A percentile compares a stretch with the other conserved stretches of the same genome.
phyloP scores from a whole-genome alignment of 768 basidiomycete species.

The Leccinum boreale region DNA sequence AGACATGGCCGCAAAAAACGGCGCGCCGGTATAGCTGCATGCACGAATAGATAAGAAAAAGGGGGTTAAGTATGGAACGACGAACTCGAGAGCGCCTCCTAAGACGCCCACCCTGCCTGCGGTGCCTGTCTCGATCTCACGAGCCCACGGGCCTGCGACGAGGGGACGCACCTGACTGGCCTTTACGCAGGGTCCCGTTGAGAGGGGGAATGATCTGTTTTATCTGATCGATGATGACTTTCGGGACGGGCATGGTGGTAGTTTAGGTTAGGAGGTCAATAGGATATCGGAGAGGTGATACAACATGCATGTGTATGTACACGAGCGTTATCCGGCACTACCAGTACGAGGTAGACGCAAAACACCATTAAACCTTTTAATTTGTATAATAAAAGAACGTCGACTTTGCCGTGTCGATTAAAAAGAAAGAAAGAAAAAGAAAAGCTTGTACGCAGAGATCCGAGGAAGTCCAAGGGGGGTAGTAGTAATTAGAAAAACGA shows the following conservation, averaged over 20 bases:
- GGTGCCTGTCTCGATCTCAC: slow-evolving; percentile 1
- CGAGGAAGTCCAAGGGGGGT: slow-evolving; percentile 26
- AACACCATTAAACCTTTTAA: slow-evolving; percentile 24
- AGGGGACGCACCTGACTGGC: slow-evolving; percentile 76
- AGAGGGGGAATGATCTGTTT: slow-evolving; percentile 88
- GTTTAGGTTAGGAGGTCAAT: slow-evolving; percentile 6
- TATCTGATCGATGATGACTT: slow-evolving; percentile 63
- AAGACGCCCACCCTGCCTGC: slow-evolving; percentile 88
- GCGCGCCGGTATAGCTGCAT: slow-evolving; percentile 90
- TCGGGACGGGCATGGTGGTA: slow-evolving; percentile 57
- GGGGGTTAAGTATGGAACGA: background rate
- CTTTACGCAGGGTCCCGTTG: slow-evolving; percentile 86
- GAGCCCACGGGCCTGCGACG: background rate
- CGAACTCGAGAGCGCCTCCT: slow-evolving; percentile 91
- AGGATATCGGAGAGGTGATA: slow-evolving; percentile 23
- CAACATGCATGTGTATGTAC: slow-evolving; percentile 25
- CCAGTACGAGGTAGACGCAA: slow-evolving; percentile 11
- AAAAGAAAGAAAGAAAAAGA: background rate
- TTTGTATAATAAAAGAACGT: slow-evolving; percentile 22
- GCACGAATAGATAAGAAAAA: background rate
- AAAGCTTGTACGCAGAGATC: slow-evolving; percentile 12
- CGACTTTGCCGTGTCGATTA: background rate
- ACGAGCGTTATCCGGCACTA: slow-evolving; percentile 15
- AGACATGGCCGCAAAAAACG: slow-evolving; percentile 92
- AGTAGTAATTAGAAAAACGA: slow-evolving; percentile 22